Conservation (phyloP, 305 asterid species). For the Withania somnifera region DNA sequence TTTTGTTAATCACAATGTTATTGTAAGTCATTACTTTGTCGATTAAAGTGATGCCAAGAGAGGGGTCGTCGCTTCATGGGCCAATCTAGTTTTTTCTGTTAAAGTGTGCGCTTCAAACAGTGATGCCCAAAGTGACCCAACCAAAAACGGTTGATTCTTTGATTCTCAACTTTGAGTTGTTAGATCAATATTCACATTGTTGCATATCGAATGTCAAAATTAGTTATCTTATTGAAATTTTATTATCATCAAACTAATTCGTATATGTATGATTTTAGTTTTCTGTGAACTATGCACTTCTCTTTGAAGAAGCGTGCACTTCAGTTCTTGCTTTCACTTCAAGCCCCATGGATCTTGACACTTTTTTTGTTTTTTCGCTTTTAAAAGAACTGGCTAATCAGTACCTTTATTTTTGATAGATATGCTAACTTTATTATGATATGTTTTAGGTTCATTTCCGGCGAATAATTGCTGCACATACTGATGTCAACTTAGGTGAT, state of each 20-base stretch:
- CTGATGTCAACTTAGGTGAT: constrained; percentile 94
- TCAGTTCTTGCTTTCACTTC: not conserved
- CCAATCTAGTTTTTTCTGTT: not conserved
- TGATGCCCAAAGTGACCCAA: not conserved
- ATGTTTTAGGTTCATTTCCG: constrained; percentile 80
- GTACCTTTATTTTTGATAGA: constrained; percentile 1
- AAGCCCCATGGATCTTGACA: not conserved
- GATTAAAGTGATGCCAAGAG: not conserved
- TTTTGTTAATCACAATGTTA: not conserved
- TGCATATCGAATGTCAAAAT: not conserved
- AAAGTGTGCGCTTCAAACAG: not conserved
- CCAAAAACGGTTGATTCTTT: not conserved
- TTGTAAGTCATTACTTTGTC: not conserved
- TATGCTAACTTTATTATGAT: not conserved
- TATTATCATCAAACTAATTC: not conserved
- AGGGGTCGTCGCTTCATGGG: not conserved
- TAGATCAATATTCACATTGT: not conserved
- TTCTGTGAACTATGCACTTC: not conserved
- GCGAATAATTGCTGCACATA: constrained; percentile 91
- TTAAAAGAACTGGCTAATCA: not conserved
- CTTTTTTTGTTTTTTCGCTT: not conserved
- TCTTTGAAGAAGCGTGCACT: not conserved
- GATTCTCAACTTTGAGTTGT: not conserved
- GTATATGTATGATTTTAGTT: not conserved
- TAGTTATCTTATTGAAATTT: not conserved